Evolutionary conservation across 2,329 filamentous ascomycete genomes (phyloP), one percentile per base, ranked within the genome.

Genomic region (Aspergillus ochraceus): DNA sequence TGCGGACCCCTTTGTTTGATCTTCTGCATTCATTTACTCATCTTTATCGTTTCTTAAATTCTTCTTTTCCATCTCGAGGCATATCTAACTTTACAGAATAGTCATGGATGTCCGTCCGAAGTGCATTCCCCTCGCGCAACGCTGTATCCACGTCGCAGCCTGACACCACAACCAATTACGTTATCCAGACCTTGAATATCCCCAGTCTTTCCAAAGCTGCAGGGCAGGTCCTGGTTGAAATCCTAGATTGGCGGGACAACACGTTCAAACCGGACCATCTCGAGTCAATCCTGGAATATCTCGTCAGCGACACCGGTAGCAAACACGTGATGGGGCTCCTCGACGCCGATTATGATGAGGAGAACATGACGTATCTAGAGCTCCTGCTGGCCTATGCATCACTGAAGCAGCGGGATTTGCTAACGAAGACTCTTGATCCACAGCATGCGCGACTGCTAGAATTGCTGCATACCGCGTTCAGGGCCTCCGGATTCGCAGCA

Each of bases 361-460:
- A 78, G 4, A 70, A 71, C 30, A 74, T 77, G 71, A 67, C 71
- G 9, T 78, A 76, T 54, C 61, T 79, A 57, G 76, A 79, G 29
- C 74, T 79, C 20, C 58, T 79, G 9, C 64, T 78, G 50, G 72
- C 71, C 39, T 78, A 76, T 60, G 66, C 75, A 32, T 69, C 69
- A 2, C 62, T 70, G 4, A 67, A 73, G 49, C 67, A 71, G 47
- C 61, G 68, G 42, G 65, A 73, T 14, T 62, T 79, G 8, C 63
- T 78, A 51, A 71, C 62, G 6, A 66, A 70, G 17, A 66, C 68
- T 14, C 60, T 74, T 32, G 69, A 71, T 22, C 68, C 66, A 9
- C 68, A 73, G 26, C 70, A 77, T 58, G 69, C 69, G 17, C 69
- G 70, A 36, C 64, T 79, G 17, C 66, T 78, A 6, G 59, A 68